These are phyloP conservation scores for Sideroxylon spinosum DNA, from an alignment of 179 eudicot species.

Conservation along the genomic window DNA sequence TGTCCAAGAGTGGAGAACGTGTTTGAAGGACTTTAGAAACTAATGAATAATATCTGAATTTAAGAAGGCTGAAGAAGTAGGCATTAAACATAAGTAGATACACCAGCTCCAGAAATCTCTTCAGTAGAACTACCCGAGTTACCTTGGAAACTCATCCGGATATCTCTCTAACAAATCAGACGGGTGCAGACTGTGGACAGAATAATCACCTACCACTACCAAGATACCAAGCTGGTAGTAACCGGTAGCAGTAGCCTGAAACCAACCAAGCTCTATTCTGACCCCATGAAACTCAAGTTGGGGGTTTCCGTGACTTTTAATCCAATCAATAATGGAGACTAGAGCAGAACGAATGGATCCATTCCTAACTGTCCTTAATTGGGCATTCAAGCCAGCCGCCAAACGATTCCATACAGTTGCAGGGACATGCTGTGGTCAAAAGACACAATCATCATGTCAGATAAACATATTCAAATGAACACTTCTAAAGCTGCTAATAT, in stretches of 20 bases:
- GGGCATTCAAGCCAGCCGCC: slow-evolving; percentile 80
- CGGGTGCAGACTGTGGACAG: slow-evolving; percentile 32
- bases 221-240: slow-evolving; percentile 75
- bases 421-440: slow-evolving; percentile 66
- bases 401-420: slow-evolving; percentile 74
- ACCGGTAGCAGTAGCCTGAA: slow-evolving; percentile 79
- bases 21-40: neutral
- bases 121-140: slow-evolving; percentile 9
- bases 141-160: slow-evolving; percentile 43
- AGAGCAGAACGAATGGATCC: slow-evolving; percentile 61
- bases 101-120: neutral
- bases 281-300: slow-evolving; percentile 83
- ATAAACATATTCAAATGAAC: neutral
- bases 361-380: slow-evolving; percentile 69
- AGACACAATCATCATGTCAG: slow-evolving; percentile 13
- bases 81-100: neutral
- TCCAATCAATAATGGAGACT: slow-evolving; percentile 60
- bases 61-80: neutral
- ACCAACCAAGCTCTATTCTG: slow-evolving; percentile 79
- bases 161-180: slow-evolving; percentile 28
- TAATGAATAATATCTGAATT: neutral
- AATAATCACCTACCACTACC: slow-evolving; percentile 57
- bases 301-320: slow-evolving; percentile 68
- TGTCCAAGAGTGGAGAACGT: neutral
- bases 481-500: neutral